Base-by-base conservation (phyloP, 768 basidiomycete species). In the Lentinus brumalis region DNA sequence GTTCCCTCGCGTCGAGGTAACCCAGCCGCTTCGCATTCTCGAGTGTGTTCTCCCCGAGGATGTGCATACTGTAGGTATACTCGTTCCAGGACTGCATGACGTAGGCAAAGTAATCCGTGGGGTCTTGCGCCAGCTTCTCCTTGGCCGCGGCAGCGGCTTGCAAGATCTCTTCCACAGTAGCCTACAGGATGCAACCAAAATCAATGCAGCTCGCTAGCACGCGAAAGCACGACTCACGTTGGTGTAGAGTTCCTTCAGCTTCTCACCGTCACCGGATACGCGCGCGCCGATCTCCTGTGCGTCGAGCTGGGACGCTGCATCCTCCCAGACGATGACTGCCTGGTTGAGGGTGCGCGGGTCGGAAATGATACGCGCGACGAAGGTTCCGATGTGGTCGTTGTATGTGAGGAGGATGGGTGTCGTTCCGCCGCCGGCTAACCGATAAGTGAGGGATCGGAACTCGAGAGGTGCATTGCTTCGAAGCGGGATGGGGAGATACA, bases 321-420 rank as follows among this genome's bases (percentile, higher is more conserved):
- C 74, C 31, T 68, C 64, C 60, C 69, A 71, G 5, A 64, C 61
- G 10, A 70, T 66, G 5, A 75, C 70, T 29, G 51, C 21, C 66
- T 30, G 70, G 60, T 76, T 75, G 38, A 74, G 46, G 12, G 75
- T 75, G 9, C 74, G 64, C 38, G 64, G 56, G 50, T 76, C 75
- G 15, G 64, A 65, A 45, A 76, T 65, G 50, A 75, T 71, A 31
- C 63, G 67, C 11, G 64, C 68, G 41, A 73, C 69, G 57, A 69
- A 71, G 0, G n/a, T 38, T 1, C 71, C 71, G 40, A 74, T 69
- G 51, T 67, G 65, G 30, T 64, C 44, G 21, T 26, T 26, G 21
- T 26, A 26, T 2, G 21, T 26, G 21, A 26, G 21, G 2, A 26
- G 21, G 21, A 26, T 2, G 21, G 1, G 21, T 26, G 21, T 26